A percentile compares a stretch with the other conserved stretches of the same genome.
Conservation (phyloP, 345 rosid species). For the Firmiana major region DNA sequence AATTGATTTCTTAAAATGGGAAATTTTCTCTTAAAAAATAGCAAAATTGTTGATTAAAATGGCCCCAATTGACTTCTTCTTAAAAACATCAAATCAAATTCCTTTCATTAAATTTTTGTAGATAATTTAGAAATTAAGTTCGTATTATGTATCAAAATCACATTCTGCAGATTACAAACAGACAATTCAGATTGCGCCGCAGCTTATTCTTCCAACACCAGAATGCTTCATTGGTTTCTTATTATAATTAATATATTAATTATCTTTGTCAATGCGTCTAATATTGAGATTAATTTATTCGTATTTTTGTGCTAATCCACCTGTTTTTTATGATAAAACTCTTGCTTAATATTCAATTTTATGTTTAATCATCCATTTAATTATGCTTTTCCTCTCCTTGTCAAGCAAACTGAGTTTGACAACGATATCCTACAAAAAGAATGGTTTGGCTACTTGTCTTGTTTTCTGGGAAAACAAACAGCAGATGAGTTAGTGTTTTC, state of each 20-base stretch:
- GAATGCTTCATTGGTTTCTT: not conserved
- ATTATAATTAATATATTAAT: too few species aligned
- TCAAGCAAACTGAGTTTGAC: not conserved
- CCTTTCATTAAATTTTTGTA: not conserved
- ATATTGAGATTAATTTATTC: not conserved
- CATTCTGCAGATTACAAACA: not conserved
- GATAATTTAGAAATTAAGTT: not conserved
- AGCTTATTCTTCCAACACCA: not conserved
- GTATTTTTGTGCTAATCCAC: not conserved
- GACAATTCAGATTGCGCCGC: constrained; percentile 7
- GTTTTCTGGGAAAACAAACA: constrained; percentile 5
- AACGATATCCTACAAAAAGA: not conserved
- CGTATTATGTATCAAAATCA: not conserved
- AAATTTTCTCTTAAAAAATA: too few species aligned
- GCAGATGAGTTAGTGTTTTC: not conserved
- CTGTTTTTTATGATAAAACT: constrained; percentile 12
- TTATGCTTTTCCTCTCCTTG: not conserved
- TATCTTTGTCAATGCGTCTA: not conserved
- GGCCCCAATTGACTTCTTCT: not conserved
- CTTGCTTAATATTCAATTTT: not conserved
- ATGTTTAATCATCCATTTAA: not conserved
- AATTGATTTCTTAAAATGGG: too few species aligned
- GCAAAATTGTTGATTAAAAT: not conserved
- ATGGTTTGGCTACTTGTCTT: not conserved
- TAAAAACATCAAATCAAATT: not conserved